Percentiles rank a stretch among this genome's conserved stretches.
phyloP scores from a whole-genome alignment of 2,329 filamentous ascomycete genomes.

The Neocatenulostroma microsporum region DNA sequence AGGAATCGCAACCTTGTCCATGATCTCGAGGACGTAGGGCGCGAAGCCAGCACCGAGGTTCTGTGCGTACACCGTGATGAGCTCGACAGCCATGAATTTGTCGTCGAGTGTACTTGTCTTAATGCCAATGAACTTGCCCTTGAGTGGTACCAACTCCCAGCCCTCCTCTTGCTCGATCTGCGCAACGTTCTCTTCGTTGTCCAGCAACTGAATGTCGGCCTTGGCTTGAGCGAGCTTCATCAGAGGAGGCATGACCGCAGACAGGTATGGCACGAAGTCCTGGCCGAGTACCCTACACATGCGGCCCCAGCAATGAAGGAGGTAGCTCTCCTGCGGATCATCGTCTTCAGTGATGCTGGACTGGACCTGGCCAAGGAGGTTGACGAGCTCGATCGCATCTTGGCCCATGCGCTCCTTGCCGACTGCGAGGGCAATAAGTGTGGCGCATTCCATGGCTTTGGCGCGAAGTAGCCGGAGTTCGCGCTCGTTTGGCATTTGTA shows the following conservation, averaged over 20 bases:
- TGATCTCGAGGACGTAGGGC: conserved; percentile 82
- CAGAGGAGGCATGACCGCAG: conserved; percentile 88
- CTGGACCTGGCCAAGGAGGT: conserved; percentile 81
- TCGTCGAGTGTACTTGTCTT: conserved; percentile 94
- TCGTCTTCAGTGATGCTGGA: conserved; percentile 79
- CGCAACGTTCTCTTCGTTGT: conserved; percentile 90
- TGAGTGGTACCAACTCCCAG: conserved; percentile 94
- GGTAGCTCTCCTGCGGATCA: conserved; percentile 91
- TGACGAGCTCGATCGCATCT: conserved; percentile 80
- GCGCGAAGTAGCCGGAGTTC: conserved; percentile 85
- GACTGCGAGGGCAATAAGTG: conserved; percentile 87
- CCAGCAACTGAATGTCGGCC: conserved; percentile 91
- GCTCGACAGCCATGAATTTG: conserved; percentile 99
- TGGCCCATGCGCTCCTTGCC: conserved; percentile 84
- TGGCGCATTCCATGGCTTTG: conserved; percentile 99
- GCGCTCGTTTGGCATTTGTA: conserved; percentile 84
- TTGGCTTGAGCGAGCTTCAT: conserved; percentile 87
- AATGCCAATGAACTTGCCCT: conserved; percentile 97
- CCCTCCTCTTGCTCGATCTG: conserved; percentile 90
- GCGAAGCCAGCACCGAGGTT: conserved; percentile 90
- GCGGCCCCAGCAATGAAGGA: conserved; percentile 97
- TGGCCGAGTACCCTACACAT: conserved; percentile 92
- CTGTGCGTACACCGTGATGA: conserved; percentile 94
- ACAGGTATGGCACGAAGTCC: conserved; percentile 88
- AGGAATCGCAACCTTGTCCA: conserved; percentile 92